These are phyloP conservation scores for Licmophora abbreviata DNA, from an alignment of 108 stramenopile genomes.

Conservation along the genomic window DNA sequence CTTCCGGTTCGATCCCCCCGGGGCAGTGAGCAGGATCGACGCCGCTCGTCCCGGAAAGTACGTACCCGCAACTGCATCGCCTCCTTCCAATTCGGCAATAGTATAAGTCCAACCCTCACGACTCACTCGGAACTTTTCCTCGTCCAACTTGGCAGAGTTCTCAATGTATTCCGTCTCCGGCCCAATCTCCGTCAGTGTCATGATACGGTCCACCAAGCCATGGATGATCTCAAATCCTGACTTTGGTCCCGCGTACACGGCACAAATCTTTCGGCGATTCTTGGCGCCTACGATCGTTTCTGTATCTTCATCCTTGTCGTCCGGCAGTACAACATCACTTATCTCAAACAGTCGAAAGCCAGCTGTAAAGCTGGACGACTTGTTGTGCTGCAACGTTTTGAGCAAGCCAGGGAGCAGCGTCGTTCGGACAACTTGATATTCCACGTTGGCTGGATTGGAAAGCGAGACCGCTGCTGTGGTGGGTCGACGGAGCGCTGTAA, in stretches of 20 bases:
- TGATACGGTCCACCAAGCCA: constrained; percentile 94
- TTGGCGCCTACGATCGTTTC: constrained; percentile 90
- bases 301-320: constrained; percentile 71
- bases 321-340: constrained; percentile 91
- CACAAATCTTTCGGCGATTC: constrained; percentile 82
- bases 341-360: constrained; percentile 94
- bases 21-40: constrained; percentile 73
- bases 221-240: constrained; percentile 98
- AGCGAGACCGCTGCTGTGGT: constrained; percentile 74
- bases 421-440: constrained; percentile 96
- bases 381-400: constrained; percentile 93
- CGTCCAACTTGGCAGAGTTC: constrained; percentile 49
- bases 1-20: constrained; percentile 26
- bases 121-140: constrained; percentile 64
- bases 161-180: constrained; percentile 71
- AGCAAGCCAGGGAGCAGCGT: constrained; percentile 92
- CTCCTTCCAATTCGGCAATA: constrained; percentile 44
- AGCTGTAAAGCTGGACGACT: constrained; percentile 57
- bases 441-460: constrained; percentile 94
- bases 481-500: constrained; percentile 72
- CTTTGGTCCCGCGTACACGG: constrained; percentile 89
- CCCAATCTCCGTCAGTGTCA: constrained; percentile 88
- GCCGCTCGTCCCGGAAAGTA: constrained; percentile 98
- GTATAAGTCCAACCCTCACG: constrained; percentile 80
- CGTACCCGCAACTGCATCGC: constrained; percentile 46